A percentile compares a stretch with the other conserved stretches of the same genome.
Conservation (phyloP, 805 yeast genomes). For the Candida anglica region DNA sequence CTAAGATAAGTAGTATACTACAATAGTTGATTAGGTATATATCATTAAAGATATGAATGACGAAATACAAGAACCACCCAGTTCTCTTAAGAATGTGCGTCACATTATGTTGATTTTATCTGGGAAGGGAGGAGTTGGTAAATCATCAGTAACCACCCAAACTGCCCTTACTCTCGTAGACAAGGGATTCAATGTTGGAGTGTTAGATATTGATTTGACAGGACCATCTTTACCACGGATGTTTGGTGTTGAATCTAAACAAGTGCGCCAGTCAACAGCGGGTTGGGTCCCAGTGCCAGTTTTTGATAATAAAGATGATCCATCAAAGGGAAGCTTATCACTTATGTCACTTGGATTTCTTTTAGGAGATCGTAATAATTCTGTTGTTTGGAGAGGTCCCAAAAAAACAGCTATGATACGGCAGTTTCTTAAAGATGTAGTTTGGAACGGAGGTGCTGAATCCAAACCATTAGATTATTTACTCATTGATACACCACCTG, state of each 20-base stretch:
- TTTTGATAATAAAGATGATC: slow-evolving; percentile 8
- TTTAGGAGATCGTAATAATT: slow-evolving; percentile 76
- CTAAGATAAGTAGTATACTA: too few species aligned
- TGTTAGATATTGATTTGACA: slow-evolving; percentile 89
- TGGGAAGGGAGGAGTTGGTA: slow-evolving; percentile 98
- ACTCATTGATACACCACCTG: slow-evolving; percentile 96
- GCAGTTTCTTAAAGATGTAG: slow-evolving; percentile 86
- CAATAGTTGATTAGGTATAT: too few species aligned
- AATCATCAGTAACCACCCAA: slow-evolving; percentile 93
- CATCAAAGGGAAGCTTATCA: slow-evolving; percentile 41
- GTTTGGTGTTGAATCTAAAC: slow-evolving; percentile 82
- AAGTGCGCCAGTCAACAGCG: slow-evolving; percentile 72
- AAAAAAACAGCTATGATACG: slow-evolving; percentile 96
- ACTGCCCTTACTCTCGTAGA: slow-evolving; percentile 76
- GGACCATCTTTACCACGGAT: slow-evolving; percentile 96
- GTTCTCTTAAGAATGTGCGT: slow-evolving; percentile 47
- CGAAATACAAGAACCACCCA: slow-evolving; percentile 18
- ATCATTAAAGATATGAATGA: too few species aligned
- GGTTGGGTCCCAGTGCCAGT: slow-evolving; percentile 91
- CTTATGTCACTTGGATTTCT: slow-evolving; percentile 89
- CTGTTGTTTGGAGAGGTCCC: slow-evolving; percentile 98
- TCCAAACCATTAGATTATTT: slow-evolving; percentile 56
- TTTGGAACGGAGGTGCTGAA: slow-evolving; percentile 81
- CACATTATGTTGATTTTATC: slow-evolving; percentile 82
- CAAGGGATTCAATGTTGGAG: slow-evolving; percentile 82